Evolutionary conservation across 2,329 filamentous ascomycete species (phyloP), one percentile per base, ranked within the genome.

Genomic region (Hypoxylon sp.): DNA sequence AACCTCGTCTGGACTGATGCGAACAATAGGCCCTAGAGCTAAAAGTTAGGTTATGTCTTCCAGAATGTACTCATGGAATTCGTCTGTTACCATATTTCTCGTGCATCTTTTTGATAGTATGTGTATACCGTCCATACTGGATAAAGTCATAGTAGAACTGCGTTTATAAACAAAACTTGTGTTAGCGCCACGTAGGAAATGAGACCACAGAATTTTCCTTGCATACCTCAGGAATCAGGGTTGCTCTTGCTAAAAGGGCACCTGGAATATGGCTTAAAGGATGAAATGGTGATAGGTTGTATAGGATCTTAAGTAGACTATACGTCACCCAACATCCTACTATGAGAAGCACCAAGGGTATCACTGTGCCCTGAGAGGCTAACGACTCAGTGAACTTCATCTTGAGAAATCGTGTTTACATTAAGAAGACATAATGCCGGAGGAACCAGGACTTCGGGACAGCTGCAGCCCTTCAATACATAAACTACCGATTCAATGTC

Each of bases 271-370:
- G 68, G 59, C 68, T 69, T 20, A 81, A 63, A 1, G 78, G 79
- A 51, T 81, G 79, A 15, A 80, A 63, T 2, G 78, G 76, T 1
- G 79, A 80, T 49, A 80, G 65, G 54, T 80, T 79, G 68, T 79
- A 79, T 1, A 75, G 15, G 0, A 69, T 71, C 11, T 71, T 50
- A 6, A 72, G 11, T 4, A 77, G 4, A 7, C 73, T 68, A 60
- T 78, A 79, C 0, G 48, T 57, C 11, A 77, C 15, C 73, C 74
- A 78, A 1, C 71, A 3, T 7, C 64, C 65, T 5, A 71, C 4
- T 1, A 77, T 43, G 24, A 24, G 2, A n/a, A 17, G 17, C 7
- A 41, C n/a, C 2, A 41, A 41, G 2, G 37, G 37, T n/a, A 20
- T 20, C 17, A 41, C 17, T 41, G 37, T 41, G n/a, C 37, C 37